Evolutionary conservation across 2,329 filamentous ascomycete species (phyloP), one percentile per base, ranked within the genome.

Genomic region (Sclerotinia trifoliorum): DNA sequence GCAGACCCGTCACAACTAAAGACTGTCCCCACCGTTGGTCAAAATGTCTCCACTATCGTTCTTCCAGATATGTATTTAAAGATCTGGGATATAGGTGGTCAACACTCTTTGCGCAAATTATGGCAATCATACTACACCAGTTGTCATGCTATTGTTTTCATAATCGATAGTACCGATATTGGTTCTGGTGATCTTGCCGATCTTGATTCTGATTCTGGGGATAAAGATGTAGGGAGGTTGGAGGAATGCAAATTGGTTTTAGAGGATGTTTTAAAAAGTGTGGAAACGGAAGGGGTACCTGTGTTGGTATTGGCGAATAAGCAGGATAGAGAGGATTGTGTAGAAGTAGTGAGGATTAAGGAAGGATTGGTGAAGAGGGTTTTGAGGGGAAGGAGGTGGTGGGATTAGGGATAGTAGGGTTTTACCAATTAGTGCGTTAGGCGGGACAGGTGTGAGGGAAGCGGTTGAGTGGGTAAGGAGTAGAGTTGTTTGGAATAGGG

Each of bases 11-110:
- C 83, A 62, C 86, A 81, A 79, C 91, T 82, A 76, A 94, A 95
- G 78, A 97, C 94, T 56, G 94, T 98, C 10, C 95, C 95, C 39
- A 99, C 95, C 26, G 94, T 98, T 75, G 95, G 95, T 73, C 95
- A 98, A 79, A 98, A 98, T 80, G 94, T 98, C 72, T 91, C 92
- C 71, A 95, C 94, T 58, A 92, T 99, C 78, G 88, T 91, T 29
- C 85, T 98, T 32, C 90, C 93, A 21, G 93, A 97, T 79, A 94
- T 97, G 88, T 97, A 98, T 83, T 85, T 99, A 77, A 97, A 97
- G 83, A 91, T 99, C 75, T 98, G 95, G 95, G 95, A 99, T 78
- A 93, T 99, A 0, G 95, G 95, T 72, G 95, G 95, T 8, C 95
- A 99, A 80, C 88, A 95, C 77, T 90, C 87, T 39, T 86, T 99